Evolutionary conservation across 2,329 filamentous ascomycete genomes (phyloP).

Genomic region (Fulvia fulva): DNA sequence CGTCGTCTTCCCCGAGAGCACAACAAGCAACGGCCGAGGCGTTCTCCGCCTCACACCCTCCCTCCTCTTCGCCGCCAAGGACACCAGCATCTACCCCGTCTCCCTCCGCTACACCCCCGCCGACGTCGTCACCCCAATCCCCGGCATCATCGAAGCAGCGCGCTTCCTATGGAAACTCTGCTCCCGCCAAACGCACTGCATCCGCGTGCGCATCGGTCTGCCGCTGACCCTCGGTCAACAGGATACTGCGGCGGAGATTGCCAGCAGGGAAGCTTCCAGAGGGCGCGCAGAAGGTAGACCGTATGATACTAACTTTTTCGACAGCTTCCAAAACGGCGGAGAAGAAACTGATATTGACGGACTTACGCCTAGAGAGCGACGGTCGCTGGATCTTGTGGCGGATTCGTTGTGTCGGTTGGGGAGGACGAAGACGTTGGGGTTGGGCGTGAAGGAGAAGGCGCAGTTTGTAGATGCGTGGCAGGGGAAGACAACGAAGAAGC

Average conservation of each 20-base stretch:
- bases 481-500: conserved; percentile 18
- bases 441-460: conserved; percentile 78
- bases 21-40: conserved; percentile 87
- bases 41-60: conserved; percentile 80
- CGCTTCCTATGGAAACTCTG: conserved; percentile 83
- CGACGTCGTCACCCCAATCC: conserved; percentile 87
- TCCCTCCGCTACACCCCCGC: conserved; percentile 83
- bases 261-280: conserved; percentile 22
- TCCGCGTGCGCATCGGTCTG: conserved; percentile 86
- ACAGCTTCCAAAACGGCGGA: conserved; percentile 39
- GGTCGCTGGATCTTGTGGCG: conserved; percentile 70
- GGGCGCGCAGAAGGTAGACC: conserved; percentile 19
- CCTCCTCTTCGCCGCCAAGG: conserved; percentile 62
- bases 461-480: conserved; percentile 72
- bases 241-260: conserved; percentile 25
- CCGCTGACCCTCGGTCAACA: conserved; percentile 46
- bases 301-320: conserved; percentile 46
- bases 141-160: conserved; percentile 57
- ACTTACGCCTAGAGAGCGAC: conserved; percentile 57
- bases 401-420: conserved; percentile 85
- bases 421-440: conserved; percentile 79
- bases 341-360: conserved; percentile 16
- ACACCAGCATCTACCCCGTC: conserved; percentile 80
- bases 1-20: conserved; percentile 88
- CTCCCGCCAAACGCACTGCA: conserved; percentile 78